These are phyloP conservation scores for Neckera pumila DNA, from an alignment of 225 moss, liverwort and hornwort genomes.

Conservation along the genomic window DNA sequence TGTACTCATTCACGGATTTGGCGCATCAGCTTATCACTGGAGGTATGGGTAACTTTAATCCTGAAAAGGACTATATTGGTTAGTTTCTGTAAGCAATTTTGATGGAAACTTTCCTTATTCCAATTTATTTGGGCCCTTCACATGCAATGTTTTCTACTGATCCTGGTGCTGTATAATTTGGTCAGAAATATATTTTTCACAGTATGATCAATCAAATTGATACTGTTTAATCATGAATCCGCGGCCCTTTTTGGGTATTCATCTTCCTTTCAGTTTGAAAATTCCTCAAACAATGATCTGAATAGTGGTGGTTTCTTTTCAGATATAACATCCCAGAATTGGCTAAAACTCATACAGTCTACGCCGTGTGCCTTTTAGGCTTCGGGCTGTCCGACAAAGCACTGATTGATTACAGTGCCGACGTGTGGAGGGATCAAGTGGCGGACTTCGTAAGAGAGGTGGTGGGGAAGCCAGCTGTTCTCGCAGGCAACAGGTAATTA, in stretches of 20 bases:
- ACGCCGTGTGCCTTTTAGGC: constrained; percentile 76
- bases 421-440: constrained; percentile 74
- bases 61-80: background rate
- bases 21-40: constrained; percentile 79
- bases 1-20: constrained; percentile 77
- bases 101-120: background rate
- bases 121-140: background rate
- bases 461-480: constrained; percentile 54
- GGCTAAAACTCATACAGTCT: constrained; percentile 71
- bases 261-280: background rate
- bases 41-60: constrained; percentile 14
- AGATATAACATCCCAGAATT: constrained; percentile 78
- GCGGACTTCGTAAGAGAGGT: constrained; percentile 63
- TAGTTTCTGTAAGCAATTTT: background rate
- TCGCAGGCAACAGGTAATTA: constrained; percentile 64
- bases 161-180: background rate
- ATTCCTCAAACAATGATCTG: background rate
- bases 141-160: background rate
- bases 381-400: constrained; percentile 87
- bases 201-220: background rate
- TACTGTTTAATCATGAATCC: background rate
- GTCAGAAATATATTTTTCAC: background rate
- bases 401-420: constrained; percentile 46
- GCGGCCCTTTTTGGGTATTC: no score
- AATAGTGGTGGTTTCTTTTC: background rate